Evolutionary conservation across 2,329 filamentous ascomycete species (phyloP), one percentile per base, ranked within the genome.

Genomic region (Pestalotiopsis sp.): DNA sequence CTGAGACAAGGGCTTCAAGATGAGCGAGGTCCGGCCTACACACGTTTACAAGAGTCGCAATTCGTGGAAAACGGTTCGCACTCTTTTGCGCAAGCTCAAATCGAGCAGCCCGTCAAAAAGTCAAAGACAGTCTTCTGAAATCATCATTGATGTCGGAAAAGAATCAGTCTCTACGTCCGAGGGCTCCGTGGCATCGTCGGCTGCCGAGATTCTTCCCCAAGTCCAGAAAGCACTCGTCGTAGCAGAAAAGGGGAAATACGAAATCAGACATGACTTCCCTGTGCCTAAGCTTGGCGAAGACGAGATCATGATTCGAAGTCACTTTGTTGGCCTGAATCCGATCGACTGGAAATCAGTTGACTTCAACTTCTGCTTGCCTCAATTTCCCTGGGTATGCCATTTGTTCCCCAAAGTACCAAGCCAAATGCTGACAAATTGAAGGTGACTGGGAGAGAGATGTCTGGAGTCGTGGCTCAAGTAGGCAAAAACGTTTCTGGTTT

Each of bases 331-430:
- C 2, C 72, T 82, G 25, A 82, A 82, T 59, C 81, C 79, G 6
- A 82, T 82, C 23, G 78, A 80, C 68, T 83, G 76, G 78, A 81
- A 81, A 68, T 78, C 74, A 4, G 81, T 83, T 52, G 81, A 82
- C 66, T 82, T 79, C 69, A 80, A 81, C 62, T 83, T 82, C 71
- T 82, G 81, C 68, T 72, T 83, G 45, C 81, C 81, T 1, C 72
- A 74, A 17, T 76, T 79, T 65, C 79, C 80, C 20, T 80, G 78
- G 75, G 64, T 66, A 52, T 20, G 64, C 41, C n/a, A 4, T 11
- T 11, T 20, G 12, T 57, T 17, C 25, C 27, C 25, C 4, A 3
- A 17, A 39, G n/a, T 38, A 25, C 12, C 25, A 49, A 23, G 4
- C 62, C 23, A 64, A 27, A 13, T 57, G 31, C 64, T 59, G 52